phyloP scores from a whole-genome alignment of 2,329 filamentous ascomycete genomes.

The Aureobasidium pullulans region DNA sequence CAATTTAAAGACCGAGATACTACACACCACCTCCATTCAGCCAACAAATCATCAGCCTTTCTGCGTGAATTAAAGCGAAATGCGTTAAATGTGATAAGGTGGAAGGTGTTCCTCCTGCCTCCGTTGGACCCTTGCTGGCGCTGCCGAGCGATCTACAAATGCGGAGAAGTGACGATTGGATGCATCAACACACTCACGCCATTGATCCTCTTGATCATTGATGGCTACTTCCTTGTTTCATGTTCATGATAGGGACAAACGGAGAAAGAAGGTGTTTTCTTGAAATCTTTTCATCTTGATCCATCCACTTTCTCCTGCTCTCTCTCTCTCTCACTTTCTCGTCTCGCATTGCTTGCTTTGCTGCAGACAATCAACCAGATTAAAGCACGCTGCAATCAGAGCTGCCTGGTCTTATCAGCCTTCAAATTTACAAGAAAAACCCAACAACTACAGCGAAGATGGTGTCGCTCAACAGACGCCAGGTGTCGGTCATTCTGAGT shows the following conservation, averaged over 20 bases:
- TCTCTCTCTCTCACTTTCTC: not conserved
- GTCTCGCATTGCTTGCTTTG: not conserved
- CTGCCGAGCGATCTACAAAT: not conserved
- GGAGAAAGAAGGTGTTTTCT: not conserved
- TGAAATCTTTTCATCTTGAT: not conserved
- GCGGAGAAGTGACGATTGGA: slow-evolving; percentile 8
- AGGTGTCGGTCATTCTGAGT: slow-evolving; percentile 32
- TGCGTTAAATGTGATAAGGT: not conserved
- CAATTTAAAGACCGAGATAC: not conserved
- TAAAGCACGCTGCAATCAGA: not conserved
- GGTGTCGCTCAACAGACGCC: slow-evolving; percentile 27
- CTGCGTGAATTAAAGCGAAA: not conserved
- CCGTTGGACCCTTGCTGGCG: not conserved
- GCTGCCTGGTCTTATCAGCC: not conserved
- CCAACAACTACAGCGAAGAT: not conserved
- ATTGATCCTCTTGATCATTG: not conserved
- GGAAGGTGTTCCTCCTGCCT: not conserved
- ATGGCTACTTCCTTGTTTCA: slow-evolving; percentile 3
- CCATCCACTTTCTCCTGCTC: not conserved
- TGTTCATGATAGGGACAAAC: not conserved
- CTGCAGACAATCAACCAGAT: not conserved
- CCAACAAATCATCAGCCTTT: not conserved
- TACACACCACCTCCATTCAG: not conserved
- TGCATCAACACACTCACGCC: slow-evolving; percentile 7
- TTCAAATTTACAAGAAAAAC: not conserved